phyloP scores from a whole-genome alignment of 768 basidiomycete species.

The Psilocybe sp. region DNA sequence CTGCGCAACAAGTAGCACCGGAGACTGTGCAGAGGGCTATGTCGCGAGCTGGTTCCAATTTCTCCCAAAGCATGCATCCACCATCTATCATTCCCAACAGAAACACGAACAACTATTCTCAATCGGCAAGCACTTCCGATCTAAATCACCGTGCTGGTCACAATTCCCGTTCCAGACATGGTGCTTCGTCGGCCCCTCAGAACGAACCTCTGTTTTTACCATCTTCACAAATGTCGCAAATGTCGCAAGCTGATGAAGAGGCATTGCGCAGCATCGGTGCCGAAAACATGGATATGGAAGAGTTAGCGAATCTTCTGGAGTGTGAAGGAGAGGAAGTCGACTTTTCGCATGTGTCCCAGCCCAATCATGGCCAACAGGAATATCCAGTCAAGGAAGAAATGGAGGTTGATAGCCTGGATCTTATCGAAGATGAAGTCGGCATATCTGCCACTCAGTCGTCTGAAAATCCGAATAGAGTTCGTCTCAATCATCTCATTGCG shows the following conservation, averaged over 20 bases:
- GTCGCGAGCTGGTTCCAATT: slow-evolving; percentile 23
- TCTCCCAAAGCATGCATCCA: slow-evolving; percentile 37
- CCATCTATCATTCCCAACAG: slow-evolving; percentile 25
- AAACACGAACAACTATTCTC: slow-evolving; percentile 2
- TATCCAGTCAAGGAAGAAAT: slow-evolving; percentile 14
- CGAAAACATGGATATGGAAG: slow-evolving; percentile 62
- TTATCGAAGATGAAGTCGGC: slow-evolving; percentile 30
- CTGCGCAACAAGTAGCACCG: slow-evolving; percentile 36
- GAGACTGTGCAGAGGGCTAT: slow-evolving; percentile 10
- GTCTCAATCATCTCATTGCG: not conserved
- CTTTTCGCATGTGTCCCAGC: slow-evolving; percentile 32
- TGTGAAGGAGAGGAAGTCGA: slow-evolving; percentile 58
- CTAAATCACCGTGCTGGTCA: not conserved
- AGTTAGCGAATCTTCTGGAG: slow-evolving; percentile 58
- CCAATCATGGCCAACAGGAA: slow-evolving; percentile 2
- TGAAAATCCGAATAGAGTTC: slow-evolving; percentile 30
- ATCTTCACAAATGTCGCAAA: slow-evolving; percentile 59
- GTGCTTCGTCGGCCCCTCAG: slow-evolving; percentile 20
- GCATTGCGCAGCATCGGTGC: slow-evolving; percentile 58
- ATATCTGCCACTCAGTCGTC: slow-evolving; percentile 40
- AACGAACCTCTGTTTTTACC: slow-evolving; percentile 45
- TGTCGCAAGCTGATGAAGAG: slow-evolving; percentile 53
- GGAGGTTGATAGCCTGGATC: slow-evolving; percentile 25
- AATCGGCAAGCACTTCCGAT: slow-evolving; percentile 1
- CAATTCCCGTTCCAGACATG: slow-evolving; percentile 3